These are phyloP conservation scores for Podila verticillata DNA, from an alignment of 192 early-diverging fungal genomes.

Conservation along the genomic window DNA sequence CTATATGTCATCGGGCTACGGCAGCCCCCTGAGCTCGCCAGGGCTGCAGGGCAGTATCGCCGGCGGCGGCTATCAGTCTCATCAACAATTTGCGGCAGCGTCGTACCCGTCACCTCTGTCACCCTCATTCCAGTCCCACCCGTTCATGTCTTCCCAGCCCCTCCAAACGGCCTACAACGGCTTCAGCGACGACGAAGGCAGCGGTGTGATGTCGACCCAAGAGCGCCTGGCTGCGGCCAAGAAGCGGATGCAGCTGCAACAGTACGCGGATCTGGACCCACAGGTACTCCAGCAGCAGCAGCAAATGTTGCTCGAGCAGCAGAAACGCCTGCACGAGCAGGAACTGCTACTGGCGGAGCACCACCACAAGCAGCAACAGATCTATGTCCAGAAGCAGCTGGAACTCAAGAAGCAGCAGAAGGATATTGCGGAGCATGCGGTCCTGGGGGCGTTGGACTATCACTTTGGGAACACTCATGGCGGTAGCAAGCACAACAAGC, in stretches of 20 bases:
- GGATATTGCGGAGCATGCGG: background rate
- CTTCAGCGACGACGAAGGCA: background rate
- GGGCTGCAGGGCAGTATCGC: background rate
- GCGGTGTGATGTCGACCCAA: too few species aligned
- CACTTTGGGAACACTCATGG: background rate
- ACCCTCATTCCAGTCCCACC: background rate
- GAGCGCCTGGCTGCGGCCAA: too few species aligned
- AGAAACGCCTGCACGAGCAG: slow-evolving; percentile 8
- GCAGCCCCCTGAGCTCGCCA: background rate
- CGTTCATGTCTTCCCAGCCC: slow-evolving; percentile 1
- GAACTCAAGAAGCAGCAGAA: slow-evolving; percentile 1
- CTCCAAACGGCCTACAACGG: background rate
- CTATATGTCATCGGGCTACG: background rate
- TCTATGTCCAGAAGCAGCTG: slow-evolving; percentile 5
- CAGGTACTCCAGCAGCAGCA: background rate
- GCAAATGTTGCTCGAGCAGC: slow-evolving; percentile 2
- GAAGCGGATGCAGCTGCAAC: background rate
- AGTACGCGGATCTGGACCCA: background rate
- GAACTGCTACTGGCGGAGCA: slow-evolving; percentile 24
- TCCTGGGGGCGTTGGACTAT: slow-evolving; percentile 2
- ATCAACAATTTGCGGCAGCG: background rate
- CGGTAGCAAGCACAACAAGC: background rate
- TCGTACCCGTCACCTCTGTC: background rate
- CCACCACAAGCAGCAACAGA: slow-evolving; percentile 12
- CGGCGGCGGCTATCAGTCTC: background rate